A percentile compares a stretch with the other conserved stretches of the same genome.
Conservation (phyloP, 1,284 basidiomycete species). For the Mixia osmundae region DNA sequence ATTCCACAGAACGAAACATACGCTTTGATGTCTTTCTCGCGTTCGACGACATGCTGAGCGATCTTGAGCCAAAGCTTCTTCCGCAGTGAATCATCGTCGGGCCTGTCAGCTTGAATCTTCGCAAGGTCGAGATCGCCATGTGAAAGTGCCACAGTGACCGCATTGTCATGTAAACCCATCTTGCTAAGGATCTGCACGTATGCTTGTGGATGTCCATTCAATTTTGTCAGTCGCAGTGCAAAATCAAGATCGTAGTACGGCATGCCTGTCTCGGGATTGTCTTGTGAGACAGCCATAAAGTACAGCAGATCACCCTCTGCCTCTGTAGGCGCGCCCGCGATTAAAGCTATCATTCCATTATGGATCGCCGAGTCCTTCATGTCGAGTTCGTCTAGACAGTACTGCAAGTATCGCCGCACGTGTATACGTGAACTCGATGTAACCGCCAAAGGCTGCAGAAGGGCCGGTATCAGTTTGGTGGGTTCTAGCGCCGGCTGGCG, state of each 20-base stretch:
- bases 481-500: slow-evolving; percentile 57
- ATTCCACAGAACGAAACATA: slow-evolving; percentile 26
- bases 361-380: slow-evolving; percentile 71
- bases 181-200: slow-evolving; percentile 88
- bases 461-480: slow-evolving; percentile 62
- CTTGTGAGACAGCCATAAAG: slow-evolving; percentile 63
- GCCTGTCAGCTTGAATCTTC: slow-evolving; percentile 78
- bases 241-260: slow-evolving; percentile 96
- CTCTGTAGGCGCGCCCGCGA: slow-evolving; percentile 30
- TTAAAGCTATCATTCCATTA: slow-evolving; percentile 77
- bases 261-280: slow-evolving; percentile 53
- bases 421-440: slow-evolving; percentile 34
- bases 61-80: slow-evolving; percentile 98
- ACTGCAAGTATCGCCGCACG: slow-evolving; percentile 64
- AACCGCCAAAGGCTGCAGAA: slow-evolving; percentile 49
- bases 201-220: too few relatives aligned
- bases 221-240: slow-evolving; percentile 73
- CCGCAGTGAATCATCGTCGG: slow-evolving; percentile 63
- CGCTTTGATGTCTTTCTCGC: slow-evolving; percentile 94
- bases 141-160: slow-evolving; percentile 79
- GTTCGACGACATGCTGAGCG: slow-evolving; percentile 86
- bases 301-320: slow-evolving; percentile 61
- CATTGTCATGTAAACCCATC: slow-evolving; percentile 91
- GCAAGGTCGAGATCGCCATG: slow-evolving; percentile 82
- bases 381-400: slow-evolving; percentile 53